These are phyloP conservation scores for Geoglossum glabrum DNA, from an alignment of 495 filamentous ascomycete species.

Conservation along the genomic window DNA sequence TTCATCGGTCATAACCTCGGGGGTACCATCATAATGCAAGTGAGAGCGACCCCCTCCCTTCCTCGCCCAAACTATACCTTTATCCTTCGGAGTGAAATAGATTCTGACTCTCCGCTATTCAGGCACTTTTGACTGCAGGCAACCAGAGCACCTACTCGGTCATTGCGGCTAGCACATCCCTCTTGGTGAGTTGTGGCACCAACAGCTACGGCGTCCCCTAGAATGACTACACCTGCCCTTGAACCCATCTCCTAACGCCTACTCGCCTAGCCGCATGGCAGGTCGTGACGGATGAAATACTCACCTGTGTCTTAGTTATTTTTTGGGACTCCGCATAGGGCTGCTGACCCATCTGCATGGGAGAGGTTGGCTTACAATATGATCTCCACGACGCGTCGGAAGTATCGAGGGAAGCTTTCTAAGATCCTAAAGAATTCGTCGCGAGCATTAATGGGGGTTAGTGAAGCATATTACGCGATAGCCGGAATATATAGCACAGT, in stretches of 20 bases:
- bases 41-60: background rate
- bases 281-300: too few species aligned
- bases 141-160: background rate
- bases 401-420: background rate
- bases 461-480: background rate
- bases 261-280: too few species aligned
- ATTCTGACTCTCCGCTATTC: background rate
- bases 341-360: background rate
- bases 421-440: background rate
- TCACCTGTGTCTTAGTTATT: too few species aligned
- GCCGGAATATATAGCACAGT: background rate
- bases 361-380: background rate
- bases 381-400: background rate
- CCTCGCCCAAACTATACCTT: too few species aligned
- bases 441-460: background rate
- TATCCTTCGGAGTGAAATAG: too few species aligned
- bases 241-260: too few species aligned
- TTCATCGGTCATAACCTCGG: background rate
- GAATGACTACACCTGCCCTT: too few species aligned
- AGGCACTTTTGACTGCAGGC: background rate
- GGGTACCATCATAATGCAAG: background rate
- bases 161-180: background rate
- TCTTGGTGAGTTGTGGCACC: background rate
- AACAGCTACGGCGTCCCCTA: too few species aligned
- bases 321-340: background rate